Evolutionary conservation across 805 yeast species (phyloP).

Genomic region (Lachancea cidri): DNA sequence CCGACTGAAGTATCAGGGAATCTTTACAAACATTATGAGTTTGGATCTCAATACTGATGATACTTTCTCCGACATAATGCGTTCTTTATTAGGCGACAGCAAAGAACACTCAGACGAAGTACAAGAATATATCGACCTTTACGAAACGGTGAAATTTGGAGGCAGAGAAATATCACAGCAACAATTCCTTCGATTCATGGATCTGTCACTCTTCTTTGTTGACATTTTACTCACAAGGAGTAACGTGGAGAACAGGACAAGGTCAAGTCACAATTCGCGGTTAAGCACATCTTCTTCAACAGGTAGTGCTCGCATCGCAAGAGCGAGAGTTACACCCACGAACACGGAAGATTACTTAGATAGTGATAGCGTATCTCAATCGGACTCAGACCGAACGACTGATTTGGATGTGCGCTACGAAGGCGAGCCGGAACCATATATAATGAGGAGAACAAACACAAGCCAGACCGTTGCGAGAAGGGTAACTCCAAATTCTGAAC

Average conservation of each 20-base stretch:
- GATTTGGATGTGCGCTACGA: not conserved
- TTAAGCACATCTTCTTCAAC: not conserved
- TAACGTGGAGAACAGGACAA: constrained; percentile 1
- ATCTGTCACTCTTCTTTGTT: constrained; percentile 33
- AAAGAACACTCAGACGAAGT: constrained; percentile 15
- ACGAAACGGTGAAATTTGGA: constrained; percentile 66
- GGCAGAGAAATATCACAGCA: constrained; percentile 52
- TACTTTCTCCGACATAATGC: constrained; percentile 24
- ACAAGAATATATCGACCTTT: constrained; percentile 42
- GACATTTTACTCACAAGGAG: constrained; percentile 22
- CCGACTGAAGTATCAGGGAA: constrained; percentile 47
- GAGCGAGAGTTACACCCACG: not conserved
- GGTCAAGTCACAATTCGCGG: not conserved
- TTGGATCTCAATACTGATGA: constrained; percentile 21
- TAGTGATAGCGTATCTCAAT: not conserved
- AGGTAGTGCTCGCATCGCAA: not conserved
- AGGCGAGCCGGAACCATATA: not conserved
- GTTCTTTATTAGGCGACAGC: constrained; percentile 17
- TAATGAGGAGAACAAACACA: constrained; percentile 15
- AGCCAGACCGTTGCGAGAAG: constrained; percentile 20
- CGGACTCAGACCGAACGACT: not conserved
- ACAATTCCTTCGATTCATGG: constrained; percentile 58
- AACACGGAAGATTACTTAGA: not conserved
- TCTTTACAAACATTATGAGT: constrained; percentile 34
- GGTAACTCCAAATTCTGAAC: constrained; percentile 5